phyloP scores from a whole-genome alignment of 208 protist genomes.

The Trypanosoma rangeli region DNA sequence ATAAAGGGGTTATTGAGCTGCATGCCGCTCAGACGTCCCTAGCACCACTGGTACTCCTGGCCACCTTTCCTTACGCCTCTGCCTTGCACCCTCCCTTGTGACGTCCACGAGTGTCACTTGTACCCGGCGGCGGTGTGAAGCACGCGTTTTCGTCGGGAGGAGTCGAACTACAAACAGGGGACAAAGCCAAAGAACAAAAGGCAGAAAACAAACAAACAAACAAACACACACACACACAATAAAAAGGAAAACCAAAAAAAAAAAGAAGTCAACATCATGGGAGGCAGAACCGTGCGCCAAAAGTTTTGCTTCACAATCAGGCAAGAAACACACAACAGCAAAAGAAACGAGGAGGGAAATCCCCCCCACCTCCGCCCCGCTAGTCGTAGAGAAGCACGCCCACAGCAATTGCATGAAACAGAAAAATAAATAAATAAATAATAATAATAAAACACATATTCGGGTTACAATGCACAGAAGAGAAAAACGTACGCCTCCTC shows the following conservation, averaged over 20 bases:
- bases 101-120: no score
- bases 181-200: not conserved
- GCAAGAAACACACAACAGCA: no score
- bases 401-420: no score
- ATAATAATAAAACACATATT: slow-evolving; percentile 3
- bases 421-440: not conserved
- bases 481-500: not conserved
- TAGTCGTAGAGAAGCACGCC: no score
- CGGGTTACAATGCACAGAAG: not conserved
- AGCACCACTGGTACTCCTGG: not conserved
- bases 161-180: not conserved
- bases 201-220: not conserved
- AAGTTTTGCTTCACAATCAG: no score
- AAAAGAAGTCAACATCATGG: not conserved
- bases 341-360: no score
- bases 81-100: no score
- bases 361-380: no score
- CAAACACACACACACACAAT: no score
- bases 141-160: not conserved
- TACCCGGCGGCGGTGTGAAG: no score
- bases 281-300: no score
- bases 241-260: not conserved
- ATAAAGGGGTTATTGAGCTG: slow-evolving; percentile 4
- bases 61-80: not conserved
- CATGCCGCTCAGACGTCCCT: slow-evolving; percentile 1